These are phyloP conservation scores for Thielaviopsis populi DNA, from an alignment of 2,329 filamentous ascomycete species.

Conservation along the genomic window DNA sequence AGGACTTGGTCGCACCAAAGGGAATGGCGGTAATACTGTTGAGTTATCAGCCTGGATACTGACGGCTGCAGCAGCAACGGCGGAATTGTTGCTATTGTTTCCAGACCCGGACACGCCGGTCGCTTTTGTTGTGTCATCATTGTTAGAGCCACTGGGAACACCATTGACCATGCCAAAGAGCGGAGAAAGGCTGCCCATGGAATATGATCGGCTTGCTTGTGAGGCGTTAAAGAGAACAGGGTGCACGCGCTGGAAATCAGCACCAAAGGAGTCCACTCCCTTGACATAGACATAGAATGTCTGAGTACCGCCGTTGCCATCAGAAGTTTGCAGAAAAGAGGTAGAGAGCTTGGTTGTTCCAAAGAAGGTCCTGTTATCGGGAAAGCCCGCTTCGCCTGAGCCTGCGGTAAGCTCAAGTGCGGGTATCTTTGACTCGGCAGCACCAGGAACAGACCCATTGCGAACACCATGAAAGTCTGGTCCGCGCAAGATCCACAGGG, in stretches of 20 bases:
- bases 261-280: slow-evolving; percentile 8
- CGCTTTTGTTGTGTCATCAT: background rate
- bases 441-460: slow-evolving; percentile 3
- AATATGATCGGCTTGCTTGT: background rate
- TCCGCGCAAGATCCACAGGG: slow-evolving; percentile 13
- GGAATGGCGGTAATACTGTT: background rate
- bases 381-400: slow-evolving; percentile 9
- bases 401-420: slow-evolving; percentile 7
- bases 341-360: slow-evolving; percentile 3
- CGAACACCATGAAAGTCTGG: slow-evolving; percentile 5
- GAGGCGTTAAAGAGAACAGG: slow-evolving; percentile 7
- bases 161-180: slow-evolving; percentile 10
- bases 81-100: background rate
- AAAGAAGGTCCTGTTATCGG: slow-evolving; percentile 9
- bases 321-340: background rate
- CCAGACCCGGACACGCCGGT: background rate
- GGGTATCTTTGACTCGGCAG: background rate
- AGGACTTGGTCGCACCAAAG: background rate
- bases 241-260: slow-evolving; percentile 14
- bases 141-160: background rate
- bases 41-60: slow-evolving; percentile 1
- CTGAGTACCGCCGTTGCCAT: background rate
- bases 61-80: background rate
- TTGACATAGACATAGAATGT: slow-evolving; percentile 15
- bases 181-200: slow-evolving; percentile 9